Percentiles rank a stretch among this genome's conserved stretches.
Evolutionary conservation across 2,329 filamentous ascomycete species (phyloP).

Genomic region (Nemania bipapillata): DNA sequence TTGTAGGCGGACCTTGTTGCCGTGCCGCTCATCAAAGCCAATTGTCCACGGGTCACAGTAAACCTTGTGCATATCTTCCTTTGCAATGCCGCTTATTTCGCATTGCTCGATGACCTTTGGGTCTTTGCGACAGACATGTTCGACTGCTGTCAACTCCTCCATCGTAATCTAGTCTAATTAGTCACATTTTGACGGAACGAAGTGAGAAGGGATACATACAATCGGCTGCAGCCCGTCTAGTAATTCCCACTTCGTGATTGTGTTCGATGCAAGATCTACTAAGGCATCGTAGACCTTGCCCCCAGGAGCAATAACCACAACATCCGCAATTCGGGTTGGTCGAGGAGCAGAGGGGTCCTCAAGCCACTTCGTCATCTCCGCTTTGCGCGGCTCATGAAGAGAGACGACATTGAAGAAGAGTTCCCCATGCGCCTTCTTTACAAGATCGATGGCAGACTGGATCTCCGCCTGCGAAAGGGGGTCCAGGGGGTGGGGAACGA

Average conservation of each 20-base stretch:
- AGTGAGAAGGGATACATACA: slow-evolving; percentile 56
- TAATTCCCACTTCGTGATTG: slow-evolving; percentile 78
- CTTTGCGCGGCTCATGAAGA: slow-evolving; percentile 85
- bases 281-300: slow-evolving; percentile 86
- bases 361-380: slow-evolving; percentile 83
- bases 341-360: slow-evolving; percentile 69
- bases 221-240: slow-evolving; percentile 83
- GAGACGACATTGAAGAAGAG: slow-evolving; percentile 89
- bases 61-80: slow-evolving; percentile 90
- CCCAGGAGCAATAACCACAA: slow-evolving; percentile 81
- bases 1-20: slow-evolving; percentile 80
- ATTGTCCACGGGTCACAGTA: slow-evolving; percentile 98
- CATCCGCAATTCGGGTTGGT: slow-evolving; percentile 79
- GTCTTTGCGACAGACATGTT: slow-evolving; percentile 78
- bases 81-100: slow-evolving; percentile 80
- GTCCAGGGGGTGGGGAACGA: slow-evolving; percentile 75
- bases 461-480: slow-evolving; percentile 80
- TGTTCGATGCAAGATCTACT: slow-evolving; percentile 74
- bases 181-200: not conserved
- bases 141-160: slow-evolving; percentile 86
- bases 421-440: slow-evolving; percentile 75
- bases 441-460: slow-evolving; percentile 72
- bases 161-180: slow-evolving; percentile 75
- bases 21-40: slow-evolving; percentile 90
- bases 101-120: slow-evolving; percentile 92